Conservation (phyloP, 805 yeast species). For the Priceomyces melissophilus region DNA sequence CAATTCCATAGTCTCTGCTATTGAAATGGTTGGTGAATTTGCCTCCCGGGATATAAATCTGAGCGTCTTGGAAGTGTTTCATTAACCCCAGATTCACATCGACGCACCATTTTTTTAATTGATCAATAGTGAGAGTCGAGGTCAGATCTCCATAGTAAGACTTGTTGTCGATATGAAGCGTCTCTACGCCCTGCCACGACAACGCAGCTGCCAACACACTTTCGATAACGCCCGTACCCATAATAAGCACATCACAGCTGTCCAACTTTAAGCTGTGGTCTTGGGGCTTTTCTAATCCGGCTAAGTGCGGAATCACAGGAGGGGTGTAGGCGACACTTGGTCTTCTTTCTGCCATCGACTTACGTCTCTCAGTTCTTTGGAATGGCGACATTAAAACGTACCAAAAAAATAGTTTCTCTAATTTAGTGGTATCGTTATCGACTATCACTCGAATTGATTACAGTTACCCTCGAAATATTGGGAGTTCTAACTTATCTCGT, state of each 20-base stretch:
- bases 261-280: constrained; percentile 61
- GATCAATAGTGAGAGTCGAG: constrained; percentile 84
- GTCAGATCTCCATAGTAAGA: constrained; percentile 84
- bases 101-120: constrained; percentile 77
- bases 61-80: constrained; percentile 62
- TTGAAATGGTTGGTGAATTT: constrained; percentile 48
- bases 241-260: constrained; percentile 78
- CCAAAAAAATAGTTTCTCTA: too few species aligned
- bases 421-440: too few species aligned
- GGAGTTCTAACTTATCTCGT: too few species aligned
- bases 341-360: constrained; percentile 45
- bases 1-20: constrained; percentile 81
- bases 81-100: constrained; percentile 53
- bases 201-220: constrained; percentile 88
- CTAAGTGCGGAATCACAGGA: constrained; percentile 62
- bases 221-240: constrained; percentile 91
- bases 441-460: too few species aligned
- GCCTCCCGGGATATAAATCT: constrained; percentile 68
- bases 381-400: constrained; percentile 9
- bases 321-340: constrained; percentile 42
- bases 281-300: constrained; percentile 73
- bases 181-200: constrained; percentile 98
- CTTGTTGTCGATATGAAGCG: constrained; percentile 83
- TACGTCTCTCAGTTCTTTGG: constrained; percentile 36
- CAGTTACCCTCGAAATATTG: too few species aligned